phyloP scores from a whole-genome alignment of 2,329 filamentous ascomycete species.

The Eurotiales sp. region DNA sequence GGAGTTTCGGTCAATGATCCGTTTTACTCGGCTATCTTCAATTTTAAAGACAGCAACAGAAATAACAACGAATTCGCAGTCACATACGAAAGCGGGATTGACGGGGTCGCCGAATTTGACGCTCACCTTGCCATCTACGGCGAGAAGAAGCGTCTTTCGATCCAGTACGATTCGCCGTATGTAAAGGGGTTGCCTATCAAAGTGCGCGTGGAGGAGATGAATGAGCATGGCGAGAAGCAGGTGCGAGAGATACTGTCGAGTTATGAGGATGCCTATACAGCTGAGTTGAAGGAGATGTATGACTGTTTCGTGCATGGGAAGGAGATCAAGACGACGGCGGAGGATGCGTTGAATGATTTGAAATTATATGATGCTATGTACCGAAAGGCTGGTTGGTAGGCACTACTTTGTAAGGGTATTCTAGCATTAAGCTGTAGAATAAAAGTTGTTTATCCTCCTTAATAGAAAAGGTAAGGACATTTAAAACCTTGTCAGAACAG shows the following conservation, averaged over 20 bases:
- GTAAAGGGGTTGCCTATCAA: slow-evolving; percentile 54
- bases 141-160: slow-evolving; percentile 50
- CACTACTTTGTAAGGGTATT: no score
- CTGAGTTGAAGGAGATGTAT: slow-evolving; percentile 35
- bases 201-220: slow-evolving; percentile 37
- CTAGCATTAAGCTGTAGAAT: no score
- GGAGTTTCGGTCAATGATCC: slow-evolving; percentile 44
- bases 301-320: slow-evolving; percentile 28
- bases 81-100: slow-evolving; percentile 56
- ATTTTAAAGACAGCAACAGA: slow-evolving; percentile 20
- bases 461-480: no score
- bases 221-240: slow-evolving; percentile 23
- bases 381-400: slow-evolving; percentile 33
- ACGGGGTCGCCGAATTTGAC: slow-evolving; percentile 45
- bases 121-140: slow-evolving; percentile 47
- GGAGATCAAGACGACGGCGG: slow-evolving; percentile 30
- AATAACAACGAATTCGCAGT: slow-evolving; percentile 44
- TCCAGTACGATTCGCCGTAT: slow-evolving; percentile 57
- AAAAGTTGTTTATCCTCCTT: no score
- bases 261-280: slow-evolving; percentile 35
- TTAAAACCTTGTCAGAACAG: no score
- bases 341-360: slow-evolving; percentile 37
- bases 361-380: slow-evolving; percentile 32
- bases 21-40: slow-evolving; percentile 38
- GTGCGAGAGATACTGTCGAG: slow-evolving; percentile 29